phyloP scores from a whole-genome alignment of 1,284 basidiomycete genomes.

The Phenoliferia sp. region DNA sequence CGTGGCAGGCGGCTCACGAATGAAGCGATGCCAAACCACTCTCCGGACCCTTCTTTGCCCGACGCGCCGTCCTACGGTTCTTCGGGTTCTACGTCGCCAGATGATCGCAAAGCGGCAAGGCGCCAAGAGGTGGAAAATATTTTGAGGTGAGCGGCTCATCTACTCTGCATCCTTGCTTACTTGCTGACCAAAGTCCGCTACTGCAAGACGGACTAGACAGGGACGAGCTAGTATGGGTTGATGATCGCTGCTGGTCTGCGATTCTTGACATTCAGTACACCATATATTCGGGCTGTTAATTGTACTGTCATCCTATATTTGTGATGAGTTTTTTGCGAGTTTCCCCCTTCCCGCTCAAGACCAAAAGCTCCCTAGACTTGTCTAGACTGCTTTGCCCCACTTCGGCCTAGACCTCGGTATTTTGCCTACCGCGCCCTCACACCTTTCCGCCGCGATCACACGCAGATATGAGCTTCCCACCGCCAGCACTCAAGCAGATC shows the following conservation, averaged over 20 bases:
- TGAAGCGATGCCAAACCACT: not conserved
- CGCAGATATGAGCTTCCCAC: not conserved
- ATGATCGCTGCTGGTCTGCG: not conserved
- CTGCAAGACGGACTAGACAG: not conserved
- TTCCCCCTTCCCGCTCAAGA: no score
- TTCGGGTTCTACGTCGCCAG: not conserved
- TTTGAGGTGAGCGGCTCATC: not conserved
- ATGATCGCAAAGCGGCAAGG: not conserved
- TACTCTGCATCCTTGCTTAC: not conserved
- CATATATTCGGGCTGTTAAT: not conserved
- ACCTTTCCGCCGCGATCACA: not conserved
- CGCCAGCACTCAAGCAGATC: not conserved
- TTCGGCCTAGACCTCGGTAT: not conserved
- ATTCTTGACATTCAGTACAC: not conserved
- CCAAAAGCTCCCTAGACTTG: no score
- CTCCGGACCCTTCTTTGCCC: not conserved
- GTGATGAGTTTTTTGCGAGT: no score
- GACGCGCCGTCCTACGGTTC: not conserved
- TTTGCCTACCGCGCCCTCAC: not conserved
- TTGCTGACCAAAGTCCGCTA: not conserved
- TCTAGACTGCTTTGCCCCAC: not conserved
- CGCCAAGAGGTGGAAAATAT: not conserved
- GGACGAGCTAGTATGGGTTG: not conserved
- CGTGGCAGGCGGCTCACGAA: not conserved
- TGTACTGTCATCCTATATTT: not conserved